Base-by-base conservation (phyloP, 352 stramenopile genomes). In the Halophytophthora polymorphica region DNA sequence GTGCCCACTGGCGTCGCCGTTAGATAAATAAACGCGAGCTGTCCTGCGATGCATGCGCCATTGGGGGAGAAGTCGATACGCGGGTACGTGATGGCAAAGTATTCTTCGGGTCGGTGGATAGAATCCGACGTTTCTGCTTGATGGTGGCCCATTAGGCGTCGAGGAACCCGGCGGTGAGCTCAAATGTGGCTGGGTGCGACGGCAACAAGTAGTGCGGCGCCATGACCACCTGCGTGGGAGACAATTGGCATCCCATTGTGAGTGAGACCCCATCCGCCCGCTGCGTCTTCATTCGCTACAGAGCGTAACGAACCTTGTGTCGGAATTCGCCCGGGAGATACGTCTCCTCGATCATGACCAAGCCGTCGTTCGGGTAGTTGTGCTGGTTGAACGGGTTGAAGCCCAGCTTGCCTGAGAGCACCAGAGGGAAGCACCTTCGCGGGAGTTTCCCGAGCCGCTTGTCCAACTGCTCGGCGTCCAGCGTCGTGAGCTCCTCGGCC, bases 311-410 rank as follows among this genome's bases (percentile, higher is more conserved):
- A 41, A 90, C 80, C 55, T 71, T 45, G 23, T 90, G 77, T n/a
- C 73, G 77, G 57, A 84, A 87, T 43, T 90, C 71, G 18, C 80
- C 80, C 7, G 80, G 80, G 15, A 90, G 48, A 22, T 50, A 45
- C 3, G 80, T 90, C 54, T 88, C 80, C 18, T 87, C 71, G 19
- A 88, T 46, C 63, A 73, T 84, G 15, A 90, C 53, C 2, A 82
- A 53, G 8, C 80, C 80, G 36, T 90, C 80, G 38, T 85, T 87
- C 10, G 77, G 80, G 46, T 88, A 87, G 39, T 85, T 80, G 28
- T 71, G 69, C 61, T 87, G 77, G 34, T 86, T 87, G 52, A 88
- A 87, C 21, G 80, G 80, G 45, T 88, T 90, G 6, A 90, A 45
- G 47, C 76, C 80, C n/a, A 87, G 51, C 15, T 78, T 78, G 2